Conservation (phyloP, 495 filamentous ascomycete genomes). For the Trichoderma reesei region DNA sequence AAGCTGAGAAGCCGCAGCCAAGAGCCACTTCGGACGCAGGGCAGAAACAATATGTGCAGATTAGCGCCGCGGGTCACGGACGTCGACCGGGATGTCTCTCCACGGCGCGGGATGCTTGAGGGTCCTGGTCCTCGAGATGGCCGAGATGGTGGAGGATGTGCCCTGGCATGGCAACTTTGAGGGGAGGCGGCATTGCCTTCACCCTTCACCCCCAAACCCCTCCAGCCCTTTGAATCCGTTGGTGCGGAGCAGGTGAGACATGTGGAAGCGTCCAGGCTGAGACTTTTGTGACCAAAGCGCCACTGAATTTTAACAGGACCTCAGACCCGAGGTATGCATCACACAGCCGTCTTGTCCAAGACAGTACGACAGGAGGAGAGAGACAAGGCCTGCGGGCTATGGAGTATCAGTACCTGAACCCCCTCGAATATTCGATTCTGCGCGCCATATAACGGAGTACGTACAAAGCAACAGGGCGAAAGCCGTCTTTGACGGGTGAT, state of each 20-base stretch:
- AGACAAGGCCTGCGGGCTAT: neutral
- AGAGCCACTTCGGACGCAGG: constrained; percentile 2
- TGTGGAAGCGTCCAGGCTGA: neutral
- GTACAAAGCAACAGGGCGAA: neutral
- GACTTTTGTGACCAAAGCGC: neutral
- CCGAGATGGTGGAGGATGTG: neutral
- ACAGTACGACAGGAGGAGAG: neutral
- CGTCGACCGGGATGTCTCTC: neutral
- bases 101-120: neutral
- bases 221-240: neutral
- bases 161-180: neutral
- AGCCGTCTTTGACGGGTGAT: neutral
- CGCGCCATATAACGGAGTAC: neutral
- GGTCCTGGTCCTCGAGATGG: neutral
- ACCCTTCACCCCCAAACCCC: neutral
- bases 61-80: constrained; percentile 7
- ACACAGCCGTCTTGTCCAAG: neutral
- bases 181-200: neutral
- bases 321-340: constrained; percentile 3
- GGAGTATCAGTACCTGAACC: neutral
- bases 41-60: neutral
- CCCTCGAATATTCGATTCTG: neutral
- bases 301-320: neutral
- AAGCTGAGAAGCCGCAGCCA: neutral
- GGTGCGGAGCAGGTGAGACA: neutral